These are phyloP conservation scores for Pisolithus tinctorius DNA, from an alignment of 768 basidiomycete genomes.

Conservation along the genomic window DNA sequence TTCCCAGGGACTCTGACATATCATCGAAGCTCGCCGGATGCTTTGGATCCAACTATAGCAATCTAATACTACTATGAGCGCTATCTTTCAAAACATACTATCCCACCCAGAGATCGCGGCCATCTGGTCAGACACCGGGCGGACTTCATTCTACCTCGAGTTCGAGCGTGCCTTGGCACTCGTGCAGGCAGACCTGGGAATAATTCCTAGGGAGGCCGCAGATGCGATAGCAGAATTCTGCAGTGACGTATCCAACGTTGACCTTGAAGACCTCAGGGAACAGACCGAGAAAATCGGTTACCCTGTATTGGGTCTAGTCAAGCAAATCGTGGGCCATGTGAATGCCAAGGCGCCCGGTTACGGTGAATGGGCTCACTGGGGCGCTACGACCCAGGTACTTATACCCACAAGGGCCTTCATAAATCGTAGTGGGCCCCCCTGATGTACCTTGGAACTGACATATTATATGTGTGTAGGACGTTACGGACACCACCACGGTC, in stretches of 20 bases:
- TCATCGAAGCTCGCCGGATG: no score
- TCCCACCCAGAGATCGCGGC: constrained; percentile 31
- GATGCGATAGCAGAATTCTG: constrained; percentile 30
- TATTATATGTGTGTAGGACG: constrained; percentile 27
- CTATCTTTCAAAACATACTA: constrained; percentile 35
- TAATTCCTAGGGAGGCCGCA: constrained; percentile 36
- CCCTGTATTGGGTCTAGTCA: constrained; percentile 38
- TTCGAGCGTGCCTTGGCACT: constrained; percentile 29
- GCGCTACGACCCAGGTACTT: constrained; percentile 41
- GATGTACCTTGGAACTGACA: not conserved
- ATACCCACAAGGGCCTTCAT: not conserved
- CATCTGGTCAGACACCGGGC: constrained; percentile 35
- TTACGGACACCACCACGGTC: constrained; percentile 41
- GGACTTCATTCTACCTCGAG: constrained; percentile 18
- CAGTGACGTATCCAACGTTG: constrained; percentile 26
- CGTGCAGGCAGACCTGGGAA: constrained; percentile 32
- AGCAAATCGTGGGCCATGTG: constrained; percentile 34
- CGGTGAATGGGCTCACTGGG: constrained; percentile 45
- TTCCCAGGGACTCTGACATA: no score
- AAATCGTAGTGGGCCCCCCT: not conserved
- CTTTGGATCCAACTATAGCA: no score
- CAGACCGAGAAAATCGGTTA: constrained; percentile 40
- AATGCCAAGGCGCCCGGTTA: constrained; percentile 28
- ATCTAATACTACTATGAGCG: no score
- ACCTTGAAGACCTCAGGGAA: constrained; percentile 31